phyloP scores from a whole-genome alignment of 2,329 filamentous ascomycete genomes.

The Paecilomyces variotii region DNA sequence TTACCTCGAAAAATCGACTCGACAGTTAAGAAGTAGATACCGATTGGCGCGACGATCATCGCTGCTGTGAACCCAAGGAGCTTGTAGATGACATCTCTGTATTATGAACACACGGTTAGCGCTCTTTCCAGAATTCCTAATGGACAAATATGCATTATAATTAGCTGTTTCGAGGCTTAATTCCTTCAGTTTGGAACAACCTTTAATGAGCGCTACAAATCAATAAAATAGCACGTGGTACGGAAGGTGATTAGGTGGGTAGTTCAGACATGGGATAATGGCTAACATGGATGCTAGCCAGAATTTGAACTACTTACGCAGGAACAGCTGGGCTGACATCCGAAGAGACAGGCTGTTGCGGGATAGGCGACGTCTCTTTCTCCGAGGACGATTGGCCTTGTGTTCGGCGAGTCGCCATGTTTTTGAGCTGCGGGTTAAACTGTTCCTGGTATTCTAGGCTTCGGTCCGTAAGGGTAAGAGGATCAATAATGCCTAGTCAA shows the following conservation, averaged over 20 bases:
- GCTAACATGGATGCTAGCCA: too few relatives aligned
- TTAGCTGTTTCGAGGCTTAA: not conserved
- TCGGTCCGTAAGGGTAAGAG: not conserved
- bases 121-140: too few relatives aligned
- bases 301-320: conserved; percentile 46
- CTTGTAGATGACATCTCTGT: conserved; percentile 77
- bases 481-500: not conserved
- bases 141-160: not conserved
- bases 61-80: conserved; percentile 82
- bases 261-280: too few relatives aligned
- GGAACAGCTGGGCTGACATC: conserved; percentile 78
- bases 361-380: conserved; percentile 19
- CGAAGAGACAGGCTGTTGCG: conserved; percentile 49
- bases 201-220: not conserved
- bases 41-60: conserved; percentile 82
- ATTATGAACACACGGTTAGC: not conserved
- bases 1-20: conserved; percentile 69
- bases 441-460: not conserved
- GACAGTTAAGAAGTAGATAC: conserved; percentile 78
- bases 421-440: conserved; percentile 3
- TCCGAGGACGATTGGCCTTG: conserved; percentile 23
- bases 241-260: not conserved
- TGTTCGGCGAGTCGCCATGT: conserved; percentile 24
- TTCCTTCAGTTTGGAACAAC: not conserved
- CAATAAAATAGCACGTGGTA: not conserved